A percentile compares a stretch with the other conserved stretches of the same genome.
Evolutionary conservation across 2,329 filamentous ascomycete species (phyloP).

Genomic region (Seiridium unicorne): DNA sequence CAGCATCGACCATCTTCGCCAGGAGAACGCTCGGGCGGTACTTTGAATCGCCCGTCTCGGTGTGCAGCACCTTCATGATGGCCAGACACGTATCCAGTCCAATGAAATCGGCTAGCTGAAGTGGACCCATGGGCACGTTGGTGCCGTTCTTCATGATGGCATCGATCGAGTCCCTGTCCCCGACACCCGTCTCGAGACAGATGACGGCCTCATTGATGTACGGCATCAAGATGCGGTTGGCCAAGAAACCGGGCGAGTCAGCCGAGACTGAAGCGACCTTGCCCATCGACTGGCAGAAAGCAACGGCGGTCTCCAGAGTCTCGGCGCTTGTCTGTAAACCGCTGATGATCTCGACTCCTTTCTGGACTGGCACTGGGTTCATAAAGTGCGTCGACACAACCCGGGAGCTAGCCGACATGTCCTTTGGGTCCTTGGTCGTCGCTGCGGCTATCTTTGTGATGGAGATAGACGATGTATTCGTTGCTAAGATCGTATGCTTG

Average conservation of each 20-base stretch:
- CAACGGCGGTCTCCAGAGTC: conserved; percentile 79
- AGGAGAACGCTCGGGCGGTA: conserved; percentile 87
- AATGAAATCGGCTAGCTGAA: conserved; percentile 94
- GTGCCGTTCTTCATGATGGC: conserved; percentile 99
- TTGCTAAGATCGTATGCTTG: conserved; percentile 85
- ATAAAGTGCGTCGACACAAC: conserved; percentile 98
- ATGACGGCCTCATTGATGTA: conserved; percentile 98
- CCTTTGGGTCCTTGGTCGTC: conserved; percentile 73
- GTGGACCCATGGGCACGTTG: conserved; percentile 95
- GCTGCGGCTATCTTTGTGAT: conserved; percentile 94
- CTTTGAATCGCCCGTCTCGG: conserved; percentile 92
- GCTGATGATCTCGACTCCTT: conserved; percentile 96
- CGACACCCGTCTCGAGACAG: conserved; percentile 91
- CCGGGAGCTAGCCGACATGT: conserved; percentile 78
- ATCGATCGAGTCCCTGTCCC: conserved; percentile 87
- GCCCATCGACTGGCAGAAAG: conserved; percentile 87
- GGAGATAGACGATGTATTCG: conserved; percentile 97
- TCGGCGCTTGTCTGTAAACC: conserved; percentile 84
- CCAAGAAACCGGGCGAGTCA: conserved; percentile 90
- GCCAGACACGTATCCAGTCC: conserved; percentile 93
- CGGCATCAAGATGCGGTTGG: conserved; percentile 96
- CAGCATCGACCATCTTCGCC: conserved; percentile 94
- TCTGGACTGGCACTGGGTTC: conserved; percentile 97
- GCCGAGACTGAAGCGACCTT: conserved; percentile 86
- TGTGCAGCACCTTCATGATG: conserved; percentile 94